These are phyloP conservation scores for Kodamaea suecica DNA, from an alignment of 1,139 yeast species.

Conservation along the genomic window DNA sequence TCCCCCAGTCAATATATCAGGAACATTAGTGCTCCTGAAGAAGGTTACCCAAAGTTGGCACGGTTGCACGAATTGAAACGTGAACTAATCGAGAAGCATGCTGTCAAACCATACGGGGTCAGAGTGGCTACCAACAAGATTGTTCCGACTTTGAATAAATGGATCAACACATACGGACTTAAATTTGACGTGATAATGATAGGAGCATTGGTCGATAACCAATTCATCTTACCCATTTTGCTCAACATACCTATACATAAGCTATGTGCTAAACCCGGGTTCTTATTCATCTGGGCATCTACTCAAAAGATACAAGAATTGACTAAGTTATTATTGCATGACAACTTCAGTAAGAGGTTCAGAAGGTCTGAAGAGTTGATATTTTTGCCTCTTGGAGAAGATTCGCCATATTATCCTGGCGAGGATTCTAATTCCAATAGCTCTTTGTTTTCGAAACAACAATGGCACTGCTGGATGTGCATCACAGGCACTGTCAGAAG, in stretches of 20 bases:
- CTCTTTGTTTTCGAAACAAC: constrained; percentile 43
- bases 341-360: constrained; percentile 59
- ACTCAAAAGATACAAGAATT: constrained; percentile 66
- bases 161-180: constrained; percentile 57
- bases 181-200: constrained; percentile 89
- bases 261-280: constrained; percentile 81
- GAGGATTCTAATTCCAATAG: constrained; percentile 14
- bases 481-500: constrained; percentile 91
- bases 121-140: constrained; percentile 52
- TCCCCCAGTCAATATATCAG: constrained; percentile 62
- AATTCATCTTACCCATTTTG: constrained; percentile 58
- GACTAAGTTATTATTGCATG: constrained; percentile 53
- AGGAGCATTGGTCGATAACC: constrained; percentile 77
- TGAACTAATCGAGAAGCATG: constrained; percentile 44
- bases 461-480: constrained; percentile 98
- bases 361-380: constrained; percentile 86
- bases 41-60: constrained; percentile 84
- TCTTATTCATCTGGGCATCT: constrained; percentile 83
- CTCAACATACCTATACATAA: constrained; percentile 65
- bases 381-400: constrained; percentile 58
- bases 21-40: constrained; percentile 62
- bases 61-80: constrained; percentile 61
- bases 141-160: constrained; percentile 51
- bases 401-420: constrained; percentile 59
- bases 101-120: constrained; percentile 65